Evolutionary conservation across 768 basidiomycete species (phyloP).

Genomic region (Leccinum barrowsii): DNA sequence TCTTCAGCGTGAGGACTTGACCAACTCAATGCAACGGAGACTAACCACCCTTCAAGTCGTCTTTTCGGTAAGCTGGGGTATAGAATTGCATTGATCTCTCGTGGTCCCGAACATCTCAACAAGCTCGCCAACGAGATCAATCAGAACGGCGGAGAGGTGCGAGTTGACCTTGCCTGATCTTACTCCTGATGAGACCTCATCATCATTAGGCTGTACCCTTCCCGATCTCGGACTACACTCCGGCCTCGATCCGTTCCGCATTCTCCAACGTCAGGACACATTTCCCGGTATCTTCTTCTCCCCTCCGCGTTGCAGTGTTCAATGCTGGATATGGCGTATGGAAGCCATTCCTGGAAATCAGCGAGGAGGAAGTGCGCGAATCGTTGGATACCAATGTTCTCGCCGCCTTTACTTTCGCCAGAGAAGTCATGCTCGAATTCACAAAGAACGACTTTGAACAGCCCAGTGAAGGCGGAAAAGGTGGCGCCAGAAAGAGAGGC

Average conservation of each 20-base stretch:
- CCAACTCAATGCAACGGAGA: background rate
- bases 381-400: slow-evolving; percentile 51
- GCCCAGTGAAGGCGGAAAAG: slow-evolving; percentile 37
- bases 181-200: background rate
- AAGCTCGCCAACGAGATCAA: slow-evolving; percentile 54
- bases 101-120: slow-evolving; percentile 50
- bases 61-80: slow-evolving; percentile 62
- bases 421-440: slow-evolving; percentile 56
- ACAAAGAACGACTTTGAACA: slow-evolving; percentile 48
- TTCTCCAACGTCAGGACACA: slow-evolving; percentile 45
- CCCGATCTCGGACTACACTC: slow-evolving; percentile 48
- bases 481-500: slow-evolving; percentile 52
- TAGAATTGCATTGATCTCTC: slow-evolving; percentile 61
- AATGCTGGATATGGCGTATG: slow-evolving; percentile 57
- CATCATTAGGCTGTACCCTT: slow-evolving; percentile 51
- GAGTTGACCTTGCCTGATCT: slow-evolving; percentile 5
- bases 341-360: slow-evolving; percentile 66
- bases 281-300: slow-evolving; percentile 46
- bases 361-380: slow-evolving; percentile 51
- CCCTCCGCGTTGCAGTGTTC: slow-evolving; percentile 60
- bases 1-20: slow-evolving; percentile 48
- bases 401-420: slow-evolving; percentile 61
- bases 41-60: slow-evolving; percentile 37
- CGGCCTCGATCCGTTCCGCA: slow-evolving; percentile 47
- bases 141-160: slow-evolving; percentile 54